Evolutionary conservation across 495 filamentous ascomycete species (phyloP), one percentile per base, ranked within the genome.

Genomic region (Hyaloscypha hepaticicola): DNA sequence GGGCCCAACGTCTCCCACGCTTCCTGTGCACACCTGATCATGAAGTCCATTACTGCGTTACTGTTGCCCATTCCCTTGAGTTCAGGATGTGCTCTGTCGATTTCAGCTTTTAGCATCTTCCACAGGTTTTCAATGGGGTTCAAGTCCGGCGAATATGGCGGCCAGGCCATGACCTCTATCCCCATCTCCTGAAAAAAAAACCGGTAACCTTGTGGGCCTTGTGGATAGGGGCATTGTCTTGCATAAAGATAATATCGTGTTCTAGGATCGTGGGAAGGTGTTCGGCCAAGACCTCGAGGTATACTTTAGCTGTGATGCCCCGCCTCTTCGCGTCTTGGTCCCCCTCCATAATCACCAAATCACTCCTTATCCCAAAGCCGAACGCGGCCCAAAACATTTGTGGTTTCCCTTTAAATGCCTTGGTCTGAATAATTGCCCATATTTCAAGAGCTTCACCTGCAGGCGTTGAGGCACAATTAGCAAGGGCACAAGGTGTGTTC

Each of bases 91-190:
- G 24, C 22, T 52, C 24, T 49, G 49, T 58, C 26, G 6, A 64
- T 48, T 28, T 64, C 52, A 12, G 34, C 53, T 28, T 64, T 64
- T 41, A 64, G 55, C 25, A 64, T 64, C 34, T 51, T 64, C 61
- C 26, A 64, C 8, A 64, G 33, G 55, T 64, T 64, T 49, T 64
- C 33, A 26, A 64, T 64, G 5, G 31, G 53, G 45, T 59, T 64
- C n/a, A 64, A 21, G 28, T 64, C 33, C 3, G 53, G 61, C 12
- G 61, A 64, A 64, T 58, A 58, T 53, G 53, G 61, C 5, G 33
- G 61, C 51, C 24, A 64, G 24, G 31, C 26, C 21, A 63, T 22
- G 8, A 63, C n/a, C n/a, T 63, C 28, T 21, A 63, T 63, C 4
- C 38, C 61, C 14, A 22, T 63, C 5, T 55, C 27, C 21, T 9